Conservation (phyloP, 148 eudicot species). For the Tetragonia tetragonoides region DNA sequence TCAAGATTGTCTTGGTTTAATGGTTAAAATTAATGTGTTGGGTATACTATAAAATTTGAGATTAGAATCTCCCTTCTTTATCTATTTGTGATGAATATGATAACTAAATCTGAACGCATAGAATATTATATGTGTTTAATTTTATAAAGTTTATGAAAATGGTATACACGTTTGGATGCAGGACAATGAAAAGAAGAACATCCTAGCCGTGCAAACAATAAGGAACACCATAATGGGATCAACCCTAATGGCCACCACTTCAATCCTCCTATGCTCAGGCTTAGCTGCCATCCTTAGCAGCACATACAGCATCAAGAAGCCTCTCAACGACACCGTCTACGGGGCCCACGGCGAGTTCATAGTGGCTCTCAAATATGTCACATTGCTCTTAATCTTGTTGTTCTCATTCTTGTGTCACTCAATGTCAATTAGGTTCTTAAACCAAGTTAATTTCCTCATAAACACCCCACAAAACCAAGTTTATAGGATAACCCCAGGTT, state of each 20-base stretch:
- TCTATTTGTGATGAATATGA: no score
- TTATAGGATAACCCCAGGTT: slow-evolving; percentile 17
- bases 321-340: slow-evolving; percentile 71
- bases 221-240: slow-evolving; percentile 95
- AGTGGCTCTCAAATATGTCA: slow-evolving; percentile 81
- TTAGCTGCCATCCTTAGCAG: slow-evolving; percentile 91
- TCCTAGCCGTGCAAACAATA: slow-evolving; percentile 85
- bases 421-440: slow-evolving; percentile 74
- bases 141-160: background rate
- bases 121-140: no score
- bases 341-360: slow-evolving; percentile 92
- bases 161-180: slow-evolving; percentile 32
- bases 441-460: slow-evolving; percentile 74
- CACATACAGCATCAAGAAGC: slow-evolving; percentile 81
- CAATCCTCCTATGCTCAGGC: slow-evolving; percentile 80
- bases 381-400: slow-evolving; percentile 63
- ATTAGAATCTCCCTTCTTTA: no score
- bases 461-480: slow-evolving; percentile 20
- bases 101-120: no score
- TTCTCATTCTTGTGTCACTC: slow-evolving; percentile 84
- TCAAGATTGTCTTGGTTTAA: no score
- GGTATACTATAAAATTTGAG: no score
- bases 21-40: no score
- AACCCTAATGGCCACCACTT: slow-evolving; percentile 96
- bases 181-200: slow-evolving; percentile 97